Conservation (phyloP, 345 rosid species). For the Corchorus olitorius region DNA sequence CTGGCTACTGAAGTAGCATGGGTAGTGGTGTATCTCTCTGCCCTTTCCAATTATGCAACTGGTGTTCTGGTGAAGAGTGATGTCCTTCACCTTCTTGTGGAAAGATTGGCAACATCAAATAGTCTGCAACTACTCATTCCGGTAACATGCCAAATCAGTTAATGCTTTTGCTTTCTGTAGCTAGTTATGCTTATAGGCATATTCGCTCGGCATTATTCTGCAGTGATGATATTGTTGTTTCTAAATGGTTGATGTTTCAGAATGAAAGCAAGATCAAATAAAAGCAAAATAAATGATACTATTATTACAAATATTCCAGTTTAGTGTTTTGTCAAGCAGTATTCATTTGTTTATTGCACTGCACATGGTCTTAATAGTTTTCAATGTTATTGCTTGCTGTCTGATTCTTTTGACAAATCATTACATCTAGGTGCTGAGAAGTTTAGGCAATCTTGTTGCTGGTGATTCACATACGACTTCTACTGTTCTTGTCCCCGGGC, state of each 20-base stretch:
- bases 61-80: constrained; percentile 70
- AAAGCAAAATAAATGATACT: background rate
- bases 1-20: constrained; percentile 93
- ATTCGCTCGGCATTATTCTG: background rate
- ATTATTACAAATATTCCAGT: background rate
- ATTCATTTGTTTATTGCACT: constrained; percentile 2
- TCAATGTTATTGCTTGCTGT: constrained; percentile 12
- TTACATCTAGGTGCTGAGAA: constrained; percentile 65
- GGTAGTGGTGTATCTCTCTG: constrained; percentile 95
- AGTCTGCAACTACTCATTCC: constrained; percentile 91
- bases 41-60: constrained; percentile 84
- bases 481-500: constrained; percentile 59
- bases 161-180: background rate
- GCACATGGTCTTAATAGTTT: background rate
- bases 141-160: constrained; percentile 44
- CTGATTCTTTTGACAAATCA: constrained; percentile 22
- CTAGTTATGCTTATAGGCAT: background rate
- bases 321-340: background rate
- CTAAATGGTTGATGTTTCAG: constrained; percentile 1
- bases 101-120: constrained; percentile 74
- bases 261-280: constrained; percentile 2
- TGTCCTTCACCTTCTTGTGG: constrained; percentile 70
- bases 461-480: constrained; percentile 74
- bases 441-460: constrained; percentile 91
- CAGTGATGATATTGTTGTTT: background rate